A percentile compares a stretch with the other conserved stretches of the same genome.
Evolutionary conservation across 805 yeast genomes (phyloP).

Genomic region (Cyberlindnera maritima): DNA sequence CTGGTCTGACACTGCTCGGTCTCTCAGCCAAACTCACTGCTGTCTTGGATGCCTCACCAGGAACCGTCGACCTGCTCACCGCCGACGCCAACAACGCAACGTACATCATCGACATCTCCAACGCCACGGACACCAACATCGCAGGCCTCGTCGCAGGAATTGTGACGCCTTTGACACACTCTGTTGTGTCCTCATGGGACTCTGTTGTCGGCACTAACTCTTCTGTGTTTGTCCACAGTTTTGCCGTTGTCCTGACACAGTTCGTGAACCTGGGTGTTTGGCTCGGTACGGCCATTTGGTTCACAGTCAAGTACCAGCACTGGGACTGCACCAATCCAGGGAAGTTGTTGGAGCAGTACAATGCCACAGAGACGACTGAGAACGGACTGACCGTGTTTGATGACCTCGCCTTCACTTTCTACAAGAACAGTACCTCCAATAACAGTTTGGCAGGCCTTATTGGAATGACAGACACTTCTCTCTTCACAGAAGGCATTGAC

Average conservation of each 20-base stretch:
- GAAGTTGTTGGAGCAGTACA: slow-evolving; percentile 1
- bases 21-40: not conserved
- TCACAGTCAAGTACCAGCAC: slow-evolving; percentile 2
- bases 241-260: not conserved
- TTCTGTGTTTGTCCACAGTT: not conserved
- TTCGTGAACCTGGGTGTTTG: not conserved
- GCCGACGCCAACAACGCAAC: not conserved
- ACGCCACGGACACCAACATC: slow-evolving; percentile 4
- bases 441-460: not conserved
- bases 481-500: not conserved
- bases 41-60: not conserved
- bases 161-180: not conserved
- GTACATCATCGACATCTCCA: not conserved
- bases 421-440: not conserved
- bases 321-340: slow-evolving; percentile 3
- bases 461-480: not conserved
- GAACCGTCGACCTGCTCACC: not conserved
- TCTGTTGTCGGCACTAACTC: not conserved
- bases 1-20: not conserved
- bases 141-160: slow-evolving; percentile 1
- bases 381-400: not conserved
- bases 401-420: slow-evolving; percentile 2
- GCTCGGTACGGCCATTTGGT: slow-evolving; percentile 1
- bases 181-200: not conserved
- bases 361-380: not conserved